Evolutionary conservation across 2,329 filamentous ascomycete genomes (phyloP).

Genomic region (Onygenales sp.): DNA sequence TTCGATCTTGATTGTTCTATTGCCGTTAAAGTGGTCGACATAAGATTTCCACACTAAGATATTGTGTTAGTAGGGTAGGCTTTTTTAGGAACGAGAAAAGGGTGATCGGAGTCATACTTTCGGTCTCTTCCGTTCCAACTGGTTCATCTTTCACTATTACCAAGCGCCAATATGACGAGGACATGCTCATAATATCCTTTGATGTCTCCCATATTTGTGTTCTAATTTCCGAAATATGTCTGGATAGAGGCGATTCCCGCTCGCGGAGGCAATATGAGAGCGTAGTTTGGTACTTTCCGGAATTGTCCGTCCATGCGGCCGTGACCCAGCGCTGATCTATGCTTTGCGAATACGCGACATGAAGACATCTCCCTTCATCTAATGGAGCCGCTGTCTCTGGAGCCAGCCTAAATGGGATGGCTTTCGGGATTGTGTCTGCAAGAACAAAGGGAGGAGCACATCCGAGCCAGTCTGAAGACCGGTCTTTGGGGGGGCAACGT

Average conservation of each 20-base stretch:
- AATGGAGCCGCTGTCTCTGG: constrained; percentile 46
- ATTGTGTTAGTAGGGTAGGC: constrained; percentile 12
- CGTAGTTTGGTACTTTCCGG: constrained; percentile 43
- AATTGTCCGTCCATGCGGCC: constrained; percentile 51
- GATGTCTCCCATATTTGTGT: constrained; percentile 51
- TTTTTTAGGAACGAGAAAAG: neutral
- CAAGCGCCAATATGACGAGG: constrained; percentile 46
- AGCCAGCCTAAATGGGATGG: constrained; percentile 45
- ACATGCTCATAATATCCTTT: constrained; percentile 43
- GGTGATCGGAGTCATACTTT: constrained; percentile 25
- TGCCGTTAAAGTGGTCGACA: constrained; percentile 30
- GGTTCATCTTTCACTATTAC: constrained; percentile 45
- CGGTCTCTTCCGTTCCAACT: constrained; percentile 42
- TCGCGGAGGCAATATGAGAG: constrained; percentile 46
- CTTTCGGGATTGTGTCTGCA: constrained; percentile 42
- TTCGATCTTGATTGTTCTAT: constrained; percentile 24
- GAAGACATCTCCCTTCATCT: constrained; percentile 47
- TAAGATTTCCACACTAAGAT: constrained; percentile 27
- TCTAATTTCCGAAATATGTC: constrained; percentile 40
- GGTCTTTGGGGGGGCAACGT: constrained; percentile 41
- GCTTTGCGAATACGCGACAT: constrained; percentile 50
- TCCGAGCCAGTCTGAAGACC: constrained; percentile 28
- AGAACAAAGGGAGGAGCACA: constrained; percentile 46
- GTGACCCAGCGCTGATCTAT: constrained; percentile 49
- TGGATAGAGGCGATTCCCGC: constrained; percentile 21